Evolutionary conservation across 2,329 filamentous ascomycete species (phyloP).

Genomic region (Colletotrichum trifolii): DNA sequence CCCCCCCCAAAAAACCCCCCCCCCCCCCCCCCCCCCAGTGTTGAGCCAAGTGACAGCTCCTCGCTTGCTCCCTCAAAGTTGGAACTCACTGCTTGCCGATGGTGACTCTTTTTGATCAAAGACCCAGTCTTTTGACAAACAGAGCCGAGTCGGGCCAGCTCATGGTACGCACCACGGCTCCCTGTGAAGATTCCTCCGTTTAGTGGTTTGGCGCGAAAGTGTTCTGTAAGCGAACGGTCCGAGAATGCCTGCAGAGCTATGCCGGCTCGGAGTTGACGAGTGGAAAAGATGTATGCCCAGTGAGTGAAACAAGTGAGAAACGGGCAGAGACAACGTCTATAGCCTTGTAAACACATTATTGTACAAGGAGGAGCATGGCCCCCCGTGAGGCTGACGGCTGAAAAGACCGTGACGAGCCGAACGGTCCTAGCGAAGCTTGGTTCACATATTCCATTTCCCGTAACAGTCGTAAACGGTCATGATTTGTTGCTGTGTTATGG

Average conservation of each 20-base stretch:
- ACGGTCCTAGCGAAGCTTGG: slow-evolving; percentile 3
- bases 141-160: slow-evolving; percentile 13
- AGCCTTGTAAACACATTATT: slow-evolving; percentile 28
- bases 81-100: slow-evolving; percentile 1
- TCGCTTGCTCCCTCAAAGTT: background rate
- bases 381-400: background rate
- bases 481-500: slow-evolving; percentile 19
- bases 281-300: background rate
- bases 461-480: slow-evolving; percentile 28
- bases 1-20: too few relatives aligned
- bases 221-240: slow-evolving; percentile 12
- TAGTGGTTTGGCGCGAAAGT: slow-evolving; percentile 15
- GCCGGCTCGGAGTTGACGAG: slow-evolving; percentile 3
- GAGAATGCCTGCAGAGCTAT: slow-evolving; percentile 11
- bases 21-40: too few relatives aligned
- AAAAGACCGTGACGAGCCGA: background rate
- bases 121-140: slow-evolving; percentile 30
- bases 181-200: background rate
- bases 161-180: background rate
- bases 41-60: slow-evolving; percentile 3
- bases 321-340: slow-evolving; percentile 6
- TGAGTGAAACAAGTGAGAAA: background rate
- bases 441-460: slow-evolving; percentile 14
- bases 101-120: slow-evolving; percentile 17
- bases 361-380: slow-evolving; percentile 14